Percentiles rank a stretch among this genome's conserved stretches.
Evolutionary conservation across 371 early-diverging fungal genomes (phyloP).

Genomic region (Syncephalastrum contaminatum): DNA sequence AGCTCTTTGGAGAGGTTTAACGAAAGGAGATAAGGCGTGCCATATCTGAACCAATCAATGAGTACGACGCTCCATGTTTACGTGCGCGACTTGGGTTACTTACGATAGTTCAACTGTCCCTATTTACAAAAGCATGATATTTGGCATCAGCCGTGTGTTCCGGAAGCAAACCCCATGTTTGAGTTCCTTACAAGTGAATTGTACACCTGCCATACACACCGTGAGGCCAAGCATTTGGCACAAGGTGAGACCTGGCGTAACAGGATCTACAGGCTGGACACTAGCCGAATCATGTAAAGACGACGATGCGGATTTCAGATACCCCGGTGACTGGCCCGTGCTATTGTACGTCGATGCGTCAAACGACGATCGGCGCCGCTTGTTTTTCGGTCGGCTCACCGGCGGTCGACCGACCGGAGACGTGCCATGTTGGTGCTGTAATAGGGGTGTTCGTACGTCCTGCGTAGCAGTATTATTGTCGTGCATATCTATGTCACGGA

Average conservation of each 20-base stretch:
- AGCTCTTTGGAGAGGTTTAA: slow-evolving; percentile 68
- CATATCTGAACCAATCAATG: slow-evolving; percentile 47
- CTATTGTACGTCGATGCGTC: slow-evolving; percentile 49
- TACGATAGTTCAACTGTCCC: slow-evolving; percentile 62
- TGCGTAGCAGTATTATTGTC: no score
- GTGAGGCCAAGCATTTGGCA: slow-evolving; percentile 19
- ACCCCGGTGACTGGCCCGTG: slow-evolving; percentile 26
- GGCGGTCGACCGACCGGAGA: slow-evolving; percentile 18
- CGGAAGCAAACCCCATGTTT: neutral
- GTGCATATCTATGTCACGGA: no score
- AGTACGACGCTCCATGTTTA: neutral
- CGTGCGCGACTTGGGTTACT: slow-evolving; percentile 13
- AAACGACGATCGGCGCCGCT: slow-evolving; percentile 45
- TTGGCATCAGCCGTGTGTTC: neutral
- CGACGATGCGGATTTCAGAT: slow-evolving; percentile 13
- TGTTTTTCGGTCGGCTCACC: slow-evolving; percentile 34
- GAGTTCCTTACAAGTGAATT: slow-evolving; percentile 59
- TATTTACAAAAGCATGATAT: slow-evolving; percentile 7
- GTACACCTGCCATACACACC: slow-evolving; percentile 63
- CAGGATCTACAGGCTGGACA: slow-evolving; percentile 4
- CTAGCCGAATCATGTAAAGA: slow-evolving; percentile 10
- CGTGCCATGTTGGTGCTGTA: no score
- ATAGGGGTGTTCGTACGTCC: no score
- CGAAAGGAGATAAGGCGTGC: slow-evolving; percentile 76
- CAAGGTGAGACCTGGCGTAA: slow-evolving; percentile 9